Percentiles rank a stretch among this genome's conserved stretches.
phyloP scores from a whole-genome alignment of 164 flowering plant genomes.

The Vitis vinifera region ASM3070453v1 NC_081817.1:23053001-23053500 shows the following conservation, averaged over 20 bases:
- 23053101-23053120: slow-evolving; percentile 58
- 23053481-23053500: too few relatives aligned
- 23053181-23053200: slow-evolving; percentile 82
- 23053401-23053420: not conserved
- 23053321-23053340: slow-evolving; percentile 10
- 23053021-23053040: too few relatives aligned
- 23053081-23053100: slow-evolving; percentile 74
- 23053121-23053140: slow-evolving; percentile 59
- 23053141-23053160: slow-evolving; percentile 61
- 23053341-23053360: not conserved
- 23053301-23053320: slow-evolving; percentile 92
- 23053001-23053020: too few relatives aligned
- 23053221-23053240: slow-evolving; percentile 64
- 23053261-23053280: slow-evolving; percentile 58
- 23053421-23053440: not conserved
- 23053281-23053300: slow-evolving; percentile 76
- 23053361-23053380: not conserved
- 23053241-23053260: slow-evolving; percentile 91
- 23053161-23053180: slow-evolving; percentile 91
- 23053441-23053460: not conserved
- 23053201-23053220: slow-evolving; percentile 84
- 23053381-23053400: not conserved
- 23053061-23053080: slow-evolving; percentile 39
- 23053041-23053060: not conserved
- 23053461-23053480: too few relatives aligned